phyloP scores from a whole-genome alignment of 2,329 filamentous ascomycete genomes.

The Aureobasidium sp. region DNA sequence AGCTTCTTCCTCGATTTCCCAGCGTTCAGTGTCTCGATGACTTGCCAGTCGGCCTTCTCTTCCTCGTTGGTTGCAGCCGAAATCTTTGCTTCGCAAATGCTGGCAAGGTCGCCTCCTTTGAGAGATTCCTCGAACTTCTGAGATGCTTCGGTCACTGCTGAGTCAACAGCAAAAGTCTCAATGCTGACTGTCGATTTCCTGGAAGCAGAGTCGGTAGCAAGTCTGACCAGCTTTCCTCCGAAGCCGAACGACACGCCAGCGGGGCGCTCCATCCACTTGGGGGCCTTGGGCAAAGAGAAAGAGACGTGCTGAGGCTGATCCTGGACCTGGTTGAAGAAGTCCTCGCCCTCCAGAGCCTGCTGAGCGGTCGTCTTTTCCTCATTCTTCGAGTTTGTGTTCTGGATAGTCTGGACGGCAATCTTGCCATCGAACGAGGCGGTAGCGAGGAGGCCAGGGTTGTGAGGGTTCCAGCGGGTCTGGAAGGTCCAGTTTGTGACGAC shows the following conservation, averaged over 20 bases:
- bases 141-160: slow-evolving; percentile 72
- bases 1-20: slow-evolving; percentile 80
- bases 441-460: slow-evolving; percentile 84
- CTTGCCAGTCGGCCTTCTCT: slow-evolving; percentile 92
- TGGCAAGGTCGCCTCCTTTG: slow-evolving; percentile 66
- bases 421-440: slow-evolving; percentile 98
- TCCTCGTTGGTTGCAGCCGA: slow-evolving; percentile 70
- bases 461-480: slow-evolving; percentile 86
- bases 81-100: slow-evolving; percentile 73
- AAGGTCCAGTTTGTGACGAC: slow-evolving; percentile 99
- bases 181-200: slow-evolving; percentile 69
- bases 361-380: slow-evolving; percentile 54
- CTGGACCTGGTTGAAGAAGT: slow-evolving; percentile 93
- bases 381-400: slow-evolving; percentile 76
- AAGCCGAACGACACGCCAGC: slow-evolving; percentile 88
- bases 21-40: slow-evolving; percentile 80
- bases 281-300: slow-evolving; percentile 78
- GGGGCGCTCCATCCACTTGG: slow-evolving; percentile 83
- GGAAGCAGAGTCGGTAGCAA: slow-evolving; percentile 58
- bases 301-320: slow-evolving; percentile 83
- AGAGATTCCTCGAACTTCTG: slow-evolving; percentile 81
- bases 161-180: slow-evolving; percentile 81
- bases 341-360: slow-evolving; percentile 73
- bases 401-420: slow-evolving; percentile 85
- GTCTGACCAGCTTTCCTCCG: slow-evolving; percentile 79